Percentiles rank a stretch among this genome's conserved stretches.
Conservation (phyloP, 2,329 filamentous ascomycete genomes). For the Fusarium nisikadoi region DNA sequence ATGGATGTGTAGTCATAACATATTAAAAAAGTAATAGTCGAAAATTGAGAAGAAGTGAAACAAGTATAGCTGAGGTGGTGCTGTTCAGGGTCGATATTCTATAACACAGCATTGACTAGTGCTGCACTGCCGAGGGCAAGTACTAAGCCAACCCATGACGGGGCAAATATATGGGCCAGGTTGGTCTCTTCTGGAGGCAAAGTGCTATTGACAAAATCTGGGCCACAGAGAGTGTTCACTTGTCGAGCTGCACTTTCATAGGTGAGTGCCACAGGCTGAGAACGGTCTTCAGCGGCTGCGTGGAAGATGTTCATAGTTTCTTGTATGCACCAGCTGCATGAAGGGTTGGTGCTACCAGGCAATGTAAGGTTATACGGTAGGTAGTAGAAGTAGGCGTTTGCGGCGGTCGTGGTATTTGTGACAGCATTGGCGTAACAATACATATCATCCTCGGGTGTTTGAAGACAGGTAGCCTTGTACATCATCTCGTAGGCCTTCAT, state of each 20-base stretch:
- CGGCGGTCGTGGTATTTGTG: slow-evolving; percentile 75
- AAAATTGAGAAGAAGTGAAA: background rate
- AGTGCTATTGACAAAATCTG: slow-evolving; percentile 66
- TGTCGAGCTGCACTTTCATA: slow-evolving; percentile 78
- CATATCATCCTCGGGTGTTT: slow-evolving; percentile 69
- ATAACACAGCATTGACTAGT: slow-evolving; percentile 36
- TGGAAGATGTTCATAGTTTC: slow-evolving; percentile 87
- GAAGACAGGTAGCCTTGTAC: slow-evolving; percentile 84
- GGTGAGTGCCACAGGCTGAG: slow-evolving; percentile 72
- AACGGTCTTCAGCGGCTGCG: slow-evolving; percentile 71
- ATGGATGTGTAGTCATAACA: slow-evolving; percentile 22
- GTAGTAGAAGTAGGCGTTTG: slow-evolving; percentile 85
- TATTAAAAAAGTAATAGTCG: slow-evolving; percentile 29
- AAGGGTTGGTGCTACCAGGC: slow-evolving; percentile 73
- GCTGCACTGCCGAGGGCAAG: slow-evolving; percentile 28
- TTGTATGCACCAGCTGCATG: slow-evolving; percentile 79
- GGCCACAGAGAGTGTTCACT: slow-evolving; percentile 74
- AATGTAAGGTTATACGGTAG: slow-evolving; percentile 81
- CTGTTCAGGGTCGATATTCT: background rate
- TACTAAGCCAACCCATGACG: slow-evolving; percentile 33
- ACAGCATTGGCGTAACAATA: slow-evolving; percentile 89
- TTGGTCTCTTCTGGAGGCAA: slow-evolving; percentile 53
- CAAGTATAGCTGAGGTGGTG: background rate
- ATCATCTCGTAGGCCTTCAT: slow-evolving; percentile 81
- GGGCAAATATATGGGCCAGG: slow-evolving; percentile 15